Evolutionary conservation across 441 rosid species (phyloP), one percentile per base, ranked within the genome.

Genomic region (Croton setiger): DNA sequence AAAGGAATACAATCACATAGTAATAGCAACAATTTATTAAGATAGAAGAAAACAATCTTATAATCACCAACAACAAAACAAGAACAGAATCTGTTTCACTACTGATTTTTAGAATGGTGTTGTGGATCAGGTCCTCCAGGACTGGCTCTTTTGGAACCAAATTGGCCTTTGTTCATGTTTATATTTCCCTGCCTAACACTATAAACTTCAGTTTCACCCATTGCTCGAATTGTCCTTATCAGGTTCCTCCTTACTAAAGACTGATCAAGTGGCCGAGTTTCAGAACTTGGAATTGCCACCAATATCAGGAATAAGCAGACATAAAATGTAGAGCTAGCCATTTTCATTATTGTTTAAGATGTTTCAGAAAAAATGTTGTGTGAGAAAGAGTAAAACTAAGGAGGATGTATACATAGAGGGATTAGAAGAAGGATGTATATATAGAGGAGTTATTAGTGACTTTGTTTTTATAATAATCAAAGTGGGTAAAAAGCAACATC

Each of bases 121-220:
- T 81, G 78, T 0, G 80, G 75, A 66, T 82, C 83, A 49, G 83
- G 88, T 12, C 90, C 88, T 21, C 79, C 85, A 0, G 88, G 86
- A 41, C 85, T 81, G 0, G 39, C 48, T 64, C 88, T 69, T 75
- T 69, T 70, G 23, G 80, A 57, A 17, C 37, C 53, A 35, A 33
- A 15, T 17, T 58, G 61, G 35, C 41, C 57, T 65, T 51, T 62
- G 17, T 49, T 43, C 49, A 23, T 67, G 18, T 62, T 60, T 66
- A 59, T 72, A 17, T 59, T 69, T 20, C 63, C 64, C 12, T 21
- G 35, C 11, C 68, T 63, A 12, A 12, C 71, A 60, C 48, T 61
- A 35, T 61, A 39, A n/a, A 33, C 67, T 61, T 43, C 56, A 48
- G 27, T 70, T 54, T 60, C 70, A 11, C 66, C 68, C 57, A 67